These are phyloP conservation scores for Colletotrichum sp. DNA, from an alignment of 2,329 filamentous ascomycete species.

Conservation along the genomic window DNA sequence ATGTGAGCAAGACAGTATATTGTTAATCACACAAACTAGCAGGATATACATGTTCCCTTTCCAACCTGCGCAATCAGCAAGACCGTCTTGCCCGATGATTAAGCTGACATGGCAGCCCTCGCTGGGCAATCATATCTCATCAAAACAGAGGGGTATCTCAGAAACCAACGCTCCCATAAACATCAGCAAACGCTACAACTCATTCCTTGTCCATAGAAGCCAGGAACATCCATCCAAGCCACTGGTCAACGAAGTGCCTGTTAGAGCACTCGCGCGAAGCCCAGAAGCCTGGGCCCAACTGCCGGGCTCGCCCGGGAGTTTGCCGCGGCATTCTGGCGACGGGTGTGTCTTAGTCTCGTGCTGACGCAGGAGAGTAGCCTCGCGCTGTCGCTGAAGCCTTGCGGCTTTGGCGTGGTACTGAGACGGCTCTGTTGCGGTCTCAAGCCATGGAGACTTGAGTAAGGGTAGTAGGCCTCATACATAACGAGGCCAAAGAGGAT, in stretches of 20 bases:
- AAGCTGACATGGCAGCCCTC: conserved; percentile 1
- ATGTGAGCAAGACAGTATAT: conserved; percentile 8
- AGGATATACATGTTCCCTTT: neutral
- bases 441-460: conserved; percentile 8
- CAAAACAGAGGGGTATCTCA: conserved; percentile 25
- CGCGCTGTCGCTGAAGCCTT: conserved; percentile 9
- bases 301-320: neutral
- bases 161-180: conserved; percentile 21
- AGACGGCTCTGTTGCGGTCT: conserved; percentile 20
- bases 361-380: conserved; percentile 17
- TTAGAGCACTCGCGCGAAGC: conserved; percentile 9
- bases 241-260: neutral
- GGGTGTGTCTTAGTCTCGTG: conserved; percentile 12
- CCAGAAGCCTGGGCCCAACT: neutral
- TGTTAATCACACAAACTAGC: neutral
- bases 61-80: neutral
- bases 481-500: neutral
- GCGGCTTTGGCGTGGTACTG: conserved; percentile 8
- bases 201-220: neutral
- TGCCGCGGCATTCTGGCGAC: neutral
- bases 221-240: neutral
- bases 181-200: conserved; percentile 4
- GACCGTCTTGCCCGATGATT: conserved; percentile 11
- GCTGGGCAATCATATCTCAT: neutral
- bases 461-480: neutral